Evolutionary conservation across 345 rosid species (phyloP), one percentile per base, ranked within the genome.

Genomic region (Gynandropsis gynandra): DNA sequence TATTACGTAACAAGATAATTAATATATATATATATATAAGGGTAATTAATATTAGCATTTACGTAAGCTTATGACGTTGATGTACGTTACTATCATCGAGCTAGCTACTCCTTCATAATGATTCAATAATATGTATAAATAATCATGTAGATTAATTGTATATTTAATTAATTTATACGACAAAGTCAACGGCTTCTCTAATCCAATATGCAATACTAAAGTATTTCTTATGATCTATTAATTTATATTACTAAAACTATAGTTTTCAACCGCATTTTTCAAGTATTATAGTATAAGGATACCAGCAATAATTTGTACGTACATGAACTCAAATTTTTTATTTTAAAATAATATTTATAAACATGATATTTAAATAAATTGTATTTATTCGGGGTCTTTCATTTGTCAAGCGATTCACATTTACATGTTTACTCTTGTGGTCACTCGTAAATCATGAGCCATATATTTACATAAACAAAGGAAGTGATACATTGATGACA

Each of bases 161-260:
- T 33, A 16, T 6, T n/a, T 20, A 21, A 20, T 50, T 33, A 16
- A 64, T 27, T 50, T 44, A 42, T 64, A 24, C 18, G 3, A 13
- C 11, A 36, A 56, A 56, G 68, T 64, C 68, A 64, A 64, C 48
- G 58, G 16, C 58, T 49, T 64, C 69, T 64, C 69, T 64, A 56
- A 56, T 63, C 52, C 57, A 42, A 35, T 63, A 49, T 17, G 18
- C 48, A 35, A 63, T 41, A 16, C 47, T 50, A 50, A 48, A 57
- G 16, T 57, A 57, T 8, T 56, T 50, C 5, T 50, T 64, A 44
- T 49, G 29, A 13, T 16, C 42, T 56, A 50, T 64, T 39, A 36
- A 50, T 50, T 48, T 47, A 39, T 20, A 27, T 17, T 41, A 42
- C 55, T 33, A 40, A 42, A 50, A 36, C 52, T 10, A 42, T 55